These are phyloP conservation scores for Microthyrium microscopicum DNA, from an alignment of 2,329 filamentous ascomycete species.

Conservation along the genomic window DNA sequence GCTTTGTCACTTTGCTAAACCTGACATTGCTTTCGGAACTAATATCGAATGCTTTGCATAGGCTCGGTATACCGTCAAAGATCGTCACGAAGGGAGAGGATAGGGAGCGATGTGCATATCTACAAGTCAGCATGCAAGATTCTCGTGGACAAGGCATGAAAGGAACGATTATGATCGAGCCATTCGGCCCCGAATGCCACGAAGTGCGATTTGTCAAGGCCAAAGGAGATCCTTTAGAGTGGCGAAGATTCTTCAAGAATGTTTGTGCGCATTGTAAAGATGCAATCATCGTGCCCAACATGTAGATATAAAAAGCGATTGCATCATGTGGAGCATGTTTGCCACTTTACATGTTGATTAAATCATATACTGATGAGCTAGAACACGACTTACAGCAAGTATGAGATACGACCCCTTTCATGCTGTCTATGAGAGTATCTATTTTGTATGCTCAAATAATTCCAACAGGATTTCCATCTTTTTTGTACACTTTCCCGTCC, in stretches of 20 bases:
- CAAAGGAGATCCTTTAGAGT: slow-evolving; percentile 91
- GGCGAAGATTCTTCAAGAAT: slow-evolving; percentile 93
- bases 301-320: neutral
- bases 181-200: slow-evolving; percentile 46
- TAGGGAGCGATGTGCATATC: slow-evolving; percentile 36
- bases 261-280: slow-evolving; percentile 79
- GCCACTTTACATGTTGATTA: neutral
- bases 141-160: slow-evolving; percentile 54
- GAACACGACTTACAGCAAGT: too few relatives aligned
- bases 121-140: slow-evolving; percentile 63
- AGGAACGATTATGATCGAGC: slow-evolving; percentile 60
- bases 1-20: slow-evolving; percentile 77
- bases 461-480: slow-evolving; percentile 10
- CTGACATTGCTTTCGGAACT: slow-evolving; percentile 61
- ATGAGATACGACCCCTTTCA: too few relatives aligned
- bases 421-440: too few relatives aligned
- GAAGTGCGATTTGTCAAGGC: slow-evolving; percentile 87
- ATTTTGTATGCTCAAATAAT: too few relatives aligned
- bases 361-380: too few relatives aligned
- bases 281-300: slow-evolving; percentile 41
- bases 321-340: neutral
- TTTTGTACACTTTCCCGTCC: slow-evolving; percentile 35
- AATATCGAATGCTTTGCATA: slow-evolving; percentile 64
- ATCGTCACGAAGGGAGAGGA: too few relatives aligned
- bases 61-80: slow-evolving; percentile 57